Conservation (phyloP, 805 yeast genomes). For the Barnettozyma populi region DNA sequence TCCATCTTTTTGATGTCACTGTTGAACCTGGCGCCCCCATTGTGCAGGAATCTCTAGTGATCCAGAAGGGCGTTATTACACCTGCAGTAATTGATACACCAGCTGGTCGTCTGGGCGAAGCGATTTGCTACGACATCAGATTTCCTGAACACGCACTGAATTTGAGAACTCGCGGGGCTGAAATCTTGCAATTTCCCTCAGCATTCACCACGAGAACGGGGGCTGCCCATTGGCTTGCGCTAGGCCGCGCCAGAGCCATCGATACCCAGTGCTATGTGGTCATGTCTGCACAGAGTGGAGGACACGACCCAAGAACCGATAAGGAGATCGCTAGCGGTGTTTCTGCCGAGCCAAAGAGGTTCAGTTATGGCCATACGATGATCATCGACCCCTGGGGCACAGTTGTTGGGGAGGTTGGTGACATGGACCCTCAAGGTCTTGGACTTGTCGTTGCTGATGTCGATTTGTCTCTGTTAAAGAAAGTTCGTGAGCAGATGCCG, state of each 20-base stretch:
- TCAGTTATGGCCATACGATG: constrained; percentile 82
- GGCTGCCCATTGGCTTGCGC: constrained; percentile 78
- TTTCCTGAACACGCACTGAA: constrained; percentile 76
- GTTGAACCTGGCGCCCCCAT: constrained; percentile 67
- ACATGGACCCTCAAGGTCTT: constrained; percentile 34
- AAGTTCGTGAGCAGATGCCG: constrained; percentile 69
- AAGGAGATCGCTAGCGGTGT: constrained; percentile 25
- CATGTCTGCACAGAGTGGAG: constrained; percentile 85
- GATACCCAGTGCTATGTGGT: constrained; percentile 84
- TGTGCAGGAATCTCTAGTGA: constrained; percentile 67
- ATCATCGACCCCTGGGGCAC: constrained; percentile 93
- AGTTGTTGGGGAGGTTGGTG: constrained; percentile 54
- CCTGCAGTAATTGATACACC: constrained; percentile 53
- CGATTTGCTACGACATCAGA: constrained; percentile 82
- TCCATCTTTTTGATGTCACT: constrained; percentile 87
- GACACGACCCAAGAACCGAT: constrained; percentile 39
- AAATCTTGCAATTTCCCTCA: constrained; percentile 76
- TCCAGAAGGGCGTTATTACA: constrained; percentile 66
- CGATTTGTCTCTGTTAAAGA: constrained; percentile 43
- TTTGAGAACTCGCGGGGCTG: constrained; percentile 64
- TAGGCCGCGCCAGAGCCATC: constrained; percentile 81
- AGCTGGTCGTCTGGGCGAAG: constrained; percentile 60
- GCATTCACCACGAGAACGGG: constrained; percentile 95
- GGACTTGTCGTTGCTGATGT: constrained; percentile 61
- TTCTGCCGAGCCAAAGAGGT: constrained; percentile 33